Evolutionary conservation across 2,329 filamentous ascomycete species (phyloP), one percentile per base, ranked within the genome.

Genomic region (Aspergillus piperis): DNA sequence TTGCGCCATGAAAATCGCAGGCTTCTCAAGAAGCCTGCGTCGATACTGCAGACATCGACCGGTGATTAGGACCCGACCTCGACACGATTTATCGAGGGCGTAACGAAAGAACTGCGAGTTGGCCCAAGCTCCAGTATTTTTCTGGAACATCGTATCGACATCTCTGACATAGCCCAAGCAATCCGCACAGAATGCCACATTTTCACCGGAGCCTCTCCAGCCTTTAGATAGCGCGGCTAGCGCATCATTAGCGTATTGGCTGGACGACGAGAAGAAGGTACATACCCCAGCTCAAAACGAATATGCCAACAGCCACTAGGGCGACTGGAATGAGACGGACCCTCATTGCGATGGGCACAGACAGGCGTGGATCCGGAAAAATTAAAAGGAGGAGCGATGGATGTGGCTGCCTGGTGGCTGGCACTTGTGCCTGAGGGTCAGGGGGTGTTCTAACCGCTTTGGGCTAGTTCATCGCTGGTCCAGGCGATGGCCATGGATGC

Each of bases 71-170:
- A 66, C 21, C 2, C 27, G 17, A 8, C 61, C 61, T 5, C 61
- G 64, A 58, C 64, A 66, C 8, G 62, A 62, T 5, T 47, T 49
- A 41, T 64, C 60, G 13, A 60, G 42, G 10, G 64, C 62, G 19
- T 66, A 66, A 7, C 44, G 52, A 42, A 63, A 63, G 32, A 63
- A 65, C 55, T 63, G 59, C 2, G 48, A 49, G 8, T 66, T 66
- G 21, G 54, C 61, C 11, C 51, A 25, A 2, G 59, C 57, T 19
- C 48, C 39, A 17, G 49, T 41, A 17, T 23, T 38, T 13, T 55
- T 19, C 3, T 27, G 52, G n/a, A 66, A 57, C 60, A 63, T 60
- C 17, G 25, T 38, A 7, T 66, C 57, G 25, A 66, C 55, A 2
- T 51, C 50, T 13, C 54, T 42, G n/a, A 62, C 59, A 44, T 66